A percentile compares a stretch with the other conserved stretches of the same genome.
Evolutionary conservation across 1,284 basidiomycete species (phyloP).

Genomic region (Moesziomyces antarcticus): DNA sequence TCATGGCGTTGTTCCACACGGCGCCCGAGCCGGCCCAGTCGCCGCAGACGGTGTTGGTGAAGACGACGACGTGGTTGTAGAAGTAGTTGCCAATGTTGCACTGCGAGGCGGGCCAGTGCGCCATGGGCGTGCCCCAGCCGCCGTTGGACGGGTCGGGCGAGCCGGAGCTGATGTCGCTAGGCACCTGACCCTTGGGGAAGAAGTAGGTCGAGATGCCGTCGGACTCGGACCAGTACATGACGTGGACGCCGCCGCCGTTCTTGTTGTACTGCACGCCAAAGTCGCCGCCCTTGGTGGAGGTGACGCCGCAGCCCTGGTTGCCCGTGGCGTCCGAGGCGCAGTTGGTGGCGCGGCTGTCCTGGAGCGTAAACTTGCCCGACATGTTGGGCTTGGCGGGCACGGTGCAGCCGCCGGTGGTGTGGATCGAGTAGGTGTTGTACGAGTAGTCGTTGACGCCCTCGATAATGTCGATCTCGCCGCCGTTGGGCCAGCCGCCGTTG

Average conservation of each 20-base stretch:
- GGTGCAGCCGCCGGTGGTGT: conserved; percentile 50
- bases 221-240: conserved; percentile 36
- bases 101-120: conserved; percentile 71
- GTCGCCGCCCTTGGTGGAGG: conserved; percentile 69
- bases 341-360: conserved; percentile 68
- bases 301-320: conserved; percentile 78
- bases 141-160: conserved; percentile 64
- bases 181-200: conserved; percentile 71
- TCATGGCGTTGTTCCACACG: conserved; percentile 47
- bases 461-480: conserved; percentile 63
- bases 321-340: conserved; percentile 73
- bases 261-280: conserved; percentile 75
- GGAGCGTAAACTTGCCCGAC: conserved; percentile 41
- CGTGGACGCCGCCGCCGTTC: conserved; percentile 73
- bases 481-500: conserved; percentile 51
- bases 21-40: conserved; percentile 46
- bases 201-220: conserved; percentile 73
- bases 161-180: conserved; percentile 68
- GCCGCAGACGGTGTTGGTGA: conserved; percentile 54
- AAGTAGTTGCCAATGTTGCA: conserved; percentile 71
- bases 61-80: conserved; percentile 54
- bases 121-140: conserved; percentile 72
- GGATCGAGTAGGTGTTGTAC: conserved; percentile 53
- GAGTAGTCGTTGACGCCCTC: conserved; percentile 59
- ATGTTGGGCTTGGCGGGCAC: conserved; percentile 24